Evolutionary conservation across 345 rosid genomes (phyloP), one percentile per base, ranked within the genome.

Genomic region (Pseudoturritis turrita): DNA sequence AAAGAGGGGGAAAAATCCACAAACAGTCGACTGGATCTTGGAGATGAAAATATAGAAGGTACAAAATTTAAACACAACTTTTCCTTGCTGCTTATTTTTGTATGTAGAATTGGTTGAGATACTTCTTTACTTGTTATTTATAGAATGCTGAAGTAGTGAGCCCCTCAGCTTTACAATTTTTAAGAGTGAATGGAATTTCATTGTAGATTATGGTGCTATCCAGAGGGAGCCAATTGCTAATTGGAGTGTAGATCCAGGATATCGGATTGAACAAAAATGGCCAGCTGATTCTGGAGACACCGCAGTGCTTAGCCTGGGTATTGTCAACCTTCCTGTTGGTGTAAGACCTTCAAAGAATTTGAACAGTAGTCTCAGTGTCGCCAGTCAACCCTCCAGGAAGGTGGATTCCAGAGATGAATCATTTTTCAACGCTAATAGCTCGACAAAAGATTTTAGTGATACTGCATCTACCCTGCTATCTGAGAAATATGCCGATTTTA

Each of bases 261-360:
- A 85, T 80, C 86, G 82, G 72, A 83, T 80, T 75, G 93, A 89
- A 25, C 83, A 70, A 81, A 91, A 89, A 78, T 73, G 89, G 84
- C 74, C 79, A 60, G 77, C 77, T 70, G 79, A 77, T 44, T 70
- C 88, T 37, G 88, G 79, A 74, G 83, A 87, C 70, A 71, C 79
- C 39, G 73, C 86, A 52, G 65, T 71, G 65, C 83, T 81, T 54
- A 88, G 82, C 62, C 47, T 85, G 25, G 80, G 93, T 74, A 70
- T 87, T 74, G 87, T 88, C 81, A 68, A 68, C 83, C 91, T 89
- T 77, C 97, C 98, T 56, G 92, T 89, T 40, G 98, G 98, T 43
- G 88, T 94, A 77, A 94, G 82, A 77, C 81, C 85, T 77, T 77
- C 82, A 23, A 89, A 81, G 59, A 87, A 79, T 47, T 57, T 47